Conservation (phyloP, 805 yeast genomes). For the Myxozyma vanderwaltii region DNA sequence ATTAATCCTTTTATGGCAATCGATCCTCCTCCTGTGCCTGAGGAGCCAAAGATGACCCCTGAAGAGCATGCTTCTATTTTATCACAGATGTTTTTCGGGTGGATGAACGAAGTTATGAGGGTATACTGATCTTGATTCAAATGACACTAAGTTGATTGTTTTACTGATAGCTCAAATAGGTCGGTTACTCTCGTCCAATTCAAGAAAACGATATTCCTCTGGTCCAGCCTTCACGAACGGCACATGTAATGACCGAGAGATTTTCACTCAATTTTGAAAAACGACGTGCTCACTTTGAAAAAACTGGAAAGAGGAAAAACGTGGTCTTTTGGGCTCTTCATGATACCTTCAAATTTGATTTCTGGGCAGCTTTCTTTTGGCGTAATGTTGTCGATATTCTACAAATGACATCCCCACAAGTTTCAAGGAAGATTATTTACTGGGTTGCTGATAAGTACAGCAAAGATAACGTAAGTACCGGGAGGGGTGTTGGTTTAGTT, state of each 20-base stretch:
- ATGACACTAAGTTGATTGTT: neutral
- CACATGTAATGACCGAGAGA: constrained; percentile 43
- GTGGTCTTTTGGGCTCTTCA: constrained; percentile 43
- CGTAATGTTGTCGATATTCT: constrained; percentile 42
- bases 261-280: constrained; percentile 43
- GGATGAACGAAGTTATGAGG: constrained; percentile 6
- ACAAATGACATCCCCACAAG: constrained; percentile 62
- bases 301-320: constrained; percentile 28
- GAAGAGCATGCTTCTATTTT: constrained; percentile 40
- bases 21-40: constrained; percentile 36
- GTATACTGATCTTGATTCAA: neutral
- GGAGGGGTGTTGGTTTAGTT: constrained; percentile 74
- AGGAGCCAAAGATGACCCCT: constrained; percentile 28
- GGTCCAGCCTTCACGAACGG: constrained; percentile 45
- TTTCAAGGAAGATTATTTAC: constrained; percentile 63
- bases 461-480: constrained; percentile 44
- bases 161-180: neutral
- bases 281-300: constrained; percentile 37
- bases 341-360: constrained; percentile 43
- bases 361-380: constrained; percentile 43
- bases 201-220: constrained; percentile 58
- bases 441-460: constrained; percentile 57
- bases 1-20: constrained; percentile 8
- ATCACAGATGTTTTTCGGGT: neutral
- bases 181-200: constrained; percentile 65